Evolutionary conservation across 768 basidiomycete species (phyloP).

Genomic region (Trametes sanguinea): DNA sequence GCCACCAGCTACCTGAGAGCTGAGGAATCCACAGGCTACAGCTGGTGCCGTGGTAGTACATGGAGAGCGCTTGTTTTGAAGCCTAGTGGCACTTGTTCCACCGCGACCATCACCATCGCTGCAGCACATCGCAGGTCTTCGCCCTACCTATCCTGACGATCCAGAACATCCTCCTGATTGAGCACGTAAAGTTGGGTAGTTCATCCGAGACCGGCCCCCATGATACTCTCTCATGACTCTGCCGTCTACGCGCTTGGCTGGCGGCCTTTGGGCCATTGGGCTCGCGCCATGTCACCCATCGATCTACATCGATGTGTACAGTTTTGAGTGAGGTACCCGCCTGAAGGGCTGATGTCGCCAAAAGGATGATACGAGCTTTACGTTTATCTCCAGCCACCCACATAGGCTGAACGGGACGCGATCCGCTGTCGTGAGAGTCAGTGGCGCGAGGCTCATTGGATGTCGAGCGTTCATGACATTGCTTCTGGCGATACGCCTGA

Average conservation of each 20-base stretch:
- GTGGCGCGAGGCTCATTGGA: constrained; percentile 5
- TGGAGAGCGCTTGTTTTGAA: not conserved
- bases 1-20: too few relatives aligned
- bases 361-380: constrained; percentile 20
- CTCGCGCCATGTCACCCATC: constrained; percentile 3
- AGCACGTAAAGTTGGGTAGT: constrained; percentile 1
- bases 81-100: not conserved
- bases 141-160: not conserved
- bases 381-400: constrained; percentile 6
- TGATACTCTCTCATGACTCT: not conserved
- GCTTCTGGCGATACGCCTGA: constrained; percentile 10
- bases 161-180: not conserved
- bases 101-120: constrained; percentile 2
- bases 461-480: not conserved
- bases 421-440: constrained; percentile 10
- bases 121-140: not conserved
- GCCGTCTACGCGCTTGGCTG: not conserved
- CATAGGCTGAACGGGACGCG: constrained; percentile 7
- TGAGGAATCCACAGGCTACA: too few relatives aligned
- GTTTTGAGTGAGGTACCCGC: not conserved
- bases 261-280: constrained; percentile 12
- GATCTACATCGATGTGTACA: constrained; percentile 12
- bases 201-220: not conserved
- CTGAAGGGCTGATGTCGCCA: constrained; percentile 7
- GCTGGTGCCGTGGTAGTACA: too few relatives aligned